These are phyloP conservation scores for Leucaena leucocephala DNA, from an alignment of 306 rosid genomes.

Conservation along the genomic window DNA sequence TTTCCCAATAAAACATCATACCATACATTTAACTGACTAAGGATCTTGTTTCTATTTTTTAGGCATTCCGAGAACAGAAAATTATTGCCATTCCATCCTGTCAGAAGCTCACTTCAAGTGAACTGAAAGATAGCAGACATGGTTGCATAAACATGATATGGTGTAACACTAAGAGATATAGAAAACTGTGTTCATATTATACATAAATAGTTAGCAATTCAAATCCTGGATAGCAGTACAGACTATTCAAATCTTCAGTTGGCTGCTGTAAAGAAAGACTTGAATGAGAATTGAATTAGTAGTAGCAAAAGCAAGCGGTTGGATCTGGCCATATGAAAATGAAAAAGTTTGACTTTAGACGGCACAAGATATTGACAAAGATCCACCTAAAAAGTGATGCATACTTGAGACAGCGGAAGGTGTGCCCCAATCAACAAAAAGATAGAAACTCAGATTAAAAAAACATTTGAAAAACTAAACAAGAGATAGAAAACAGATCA, in stretches of 20 bases:
- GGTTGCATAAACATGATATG: constrained; percentile 5
- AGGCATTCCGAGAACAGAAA: constrained; percentile 4
- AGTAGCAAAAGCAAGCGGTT: neutral
- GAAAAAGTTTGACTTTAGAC: neutral
- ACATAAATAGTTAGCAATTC: constrained; percentile 10
- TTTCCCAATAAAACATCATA: constrained; percentile 19
- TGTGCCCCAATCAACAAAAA: neutral
- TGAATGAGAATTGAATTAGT: neutral
- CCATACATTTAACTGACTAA: constrained; percentile 23
- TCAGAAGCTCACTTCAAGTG: constrained; percentile 9
- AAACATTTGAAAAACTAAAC: constrained; percentile 8
- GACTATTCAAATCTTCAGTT: neutral
- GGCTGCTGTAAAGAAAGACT: neutral
- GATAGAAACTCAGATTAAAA: neutral
- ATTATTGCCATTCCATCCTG: neutral
- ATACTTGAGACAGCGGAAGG: neutral
- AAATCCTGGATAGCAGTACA: constrained; percentile 5
- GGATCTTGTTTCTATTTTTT: constrained; percentile 11
- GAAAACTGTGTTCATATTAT: neutral
- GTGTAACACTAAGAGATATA: constrained; percentile 6
- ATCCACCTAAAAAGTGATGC: constrained; percentile 13
- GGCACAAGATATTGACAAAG: neutral
- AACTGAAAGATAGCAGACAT: constrained; percentile 6
- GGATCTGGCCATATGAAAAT: neutral
- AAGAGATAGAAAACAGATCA: constrained; percentile 1